These are phyloP conservation scores for Curvularia sp. DNA, from an alignment of 2,329 filamentous ascomycete species.

Conservation along the genomic window DNA sequence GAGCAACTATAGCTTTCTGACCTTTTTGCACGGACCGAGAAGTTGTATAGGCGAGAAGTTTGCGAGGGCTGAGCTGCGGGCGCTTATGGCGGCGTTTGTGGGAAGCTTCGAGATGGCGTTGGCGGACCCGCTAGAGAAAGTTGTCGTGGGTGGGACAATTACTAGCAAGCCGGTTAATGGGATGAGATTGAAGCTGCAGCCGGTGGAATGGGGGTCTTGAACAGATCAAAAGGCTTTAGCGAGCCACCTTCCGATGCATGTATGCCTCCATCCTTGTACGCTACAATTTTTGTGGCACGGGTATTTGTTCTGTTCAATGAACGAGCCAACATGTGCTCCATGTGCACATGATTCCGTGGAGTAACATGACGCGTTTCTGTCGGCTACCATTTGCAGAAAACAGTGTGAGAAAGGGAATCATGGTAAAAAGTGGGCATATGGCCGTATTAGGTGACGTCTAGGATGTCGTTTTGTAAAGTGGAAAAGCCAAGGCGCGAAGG, in stretches of 20 bases:
- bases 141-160: slow-evolving; percentile 44
- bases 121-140: slow-evolving; percentile 40
- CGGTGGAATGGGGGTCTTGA: slow-evolving; percentile 30
- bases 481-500: neutral
- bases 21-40: slow-evolving; percentile 54
- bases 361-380: neutral
- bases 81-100: slow-evolving; percentile 46
- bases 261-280: neutral
- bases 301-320: neutral
- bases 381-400: neutral
- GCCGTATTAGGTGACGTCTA: neutral
- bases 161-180: slow-evolving; percentile 50
- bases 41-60: slow-evolving; percentile 51
- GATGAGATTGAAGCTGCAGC: slow-evolving; percentile 45
- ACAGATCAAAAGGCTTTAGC: neutral
- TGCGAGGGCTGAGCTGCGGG: slow-evolving; percentile 48
- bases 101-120: slow-evolving; percentile 46
- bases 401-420: neutral
- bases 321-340: neutral
- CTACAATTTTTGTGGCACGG: neutral
- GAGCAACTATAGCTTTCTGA: slow-evolving; percentile 52
- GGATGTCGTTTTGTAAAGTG: neutral
- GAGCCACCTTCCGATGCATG: neutral
- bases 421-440: neutral
- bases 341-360: neutral